A percentile compares a stretch with the other conserved stretches of the same genome.
phyloP scores from a whole-genome alignment of 2,329 filamentous ascomycete species.

The Metarhizium humberi region DNA sequence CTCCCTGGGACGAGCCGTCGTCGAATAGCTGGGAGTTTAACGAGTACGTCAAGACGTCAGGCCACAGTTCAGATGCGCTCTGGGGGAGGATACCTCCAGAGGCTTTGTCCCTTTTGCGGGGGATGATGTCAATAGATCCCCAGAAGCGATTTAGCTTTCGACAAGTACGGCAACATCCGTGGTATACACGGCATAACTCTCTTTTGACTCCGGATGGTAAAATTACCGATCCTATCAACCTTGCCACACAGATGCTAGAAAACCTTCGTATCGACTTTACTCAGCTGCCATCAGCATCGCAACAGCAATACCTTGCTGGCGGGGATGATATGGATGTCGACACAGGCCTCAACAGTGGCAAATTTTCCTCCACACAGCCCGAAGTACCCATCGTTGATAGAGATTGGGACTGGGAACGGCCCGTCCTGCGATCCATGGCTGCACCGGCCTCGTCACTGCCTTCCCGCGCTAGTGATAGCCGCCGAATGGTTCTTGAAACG shows the following conservation, averaged over 20 bases:
- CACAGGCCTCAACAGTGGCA: constrained; percentile 29
- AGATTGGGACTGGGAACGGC: constrained; percentile 82
- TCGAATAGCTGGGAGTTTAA: constrained; percentile 79
- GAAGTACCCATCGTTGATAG: constrained; percentile 66
- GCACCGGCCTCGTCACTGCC: constrained; percentile 27
- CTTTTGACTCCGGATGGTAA: constrained; percentile 67
- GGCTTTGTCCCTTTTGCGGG: constrained; percentile 73
- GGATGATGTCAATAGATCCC: constrained; percentile 83
- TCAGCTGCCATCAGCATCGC: constrained; percentile 49
- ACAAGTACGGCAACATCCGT: constrained; percentile 82
- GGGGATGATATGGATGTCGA: constrained; percentile 65
- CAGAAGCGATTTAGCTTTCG: constrained; percentile 72
- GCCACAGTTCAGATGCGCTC: constrained; percentile 74
- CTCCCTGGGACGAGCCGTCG: constrained; percentile 93
- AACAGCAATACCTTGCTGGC: constrained; percentile 17
- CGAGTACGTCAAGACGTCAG: constrained; percentile 72
- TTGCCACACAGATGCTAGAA: constrained; percentile 95
- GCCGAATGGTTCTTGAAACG: constrained; percentile 43
- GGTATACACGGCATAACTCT: constrained; percentile 79
- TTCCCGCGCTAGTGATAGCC: constrained; percentile 20
- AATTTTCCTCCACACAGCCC: constrained; percentile 75
- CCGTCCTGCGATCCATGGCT: constrained; percentile 45
- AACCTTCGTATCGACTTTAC: constrained; percentile 82
- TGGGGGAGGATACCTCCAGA: constrained; percentile 72
- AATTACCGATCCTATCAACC: constrained; percentile 66